Evolutionary conservation across 1,284 basidiomycete species (phyloP).

Genomic region (Psilocybe mexicana): DNA sequence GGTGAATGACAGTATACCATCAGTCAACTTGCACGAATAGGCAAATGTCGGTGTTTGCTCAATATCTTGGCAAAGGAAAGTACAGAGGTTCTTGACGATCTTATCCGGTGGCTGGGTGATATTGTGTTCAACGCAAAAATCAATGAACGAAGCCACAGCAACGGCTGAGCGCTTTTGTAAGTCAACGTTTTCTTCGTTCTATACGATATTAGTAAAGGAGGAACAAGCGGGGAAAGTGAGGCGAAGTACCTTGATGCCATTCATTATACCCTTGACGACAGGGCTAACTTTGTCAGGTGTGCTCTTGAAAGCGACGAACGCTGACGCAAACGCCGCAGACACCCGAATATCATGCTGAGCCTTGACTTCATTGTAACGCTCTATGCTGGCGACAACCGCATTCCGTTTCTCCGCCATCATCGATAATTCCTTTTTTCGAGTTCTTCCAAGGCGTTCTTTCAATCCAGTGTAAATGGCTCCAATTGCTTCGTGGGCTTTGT

Average conservation of each 20-base stretch:
- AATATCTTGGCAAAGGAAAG: constrained; percentile 93
- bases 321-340: constrained; percentile 86
- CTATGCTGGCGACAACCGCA: constrained; percentile 76
- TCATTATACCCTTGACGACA: constrained; percentile 97
- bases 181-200: constrained; percentile 91
- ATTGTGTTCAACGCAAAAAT: constrained; percentile 76
- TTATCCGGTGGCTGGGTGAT: constrained; percentile 78
- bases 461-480: constrained; percentile 75
- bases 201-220: constrained; percentile 19
- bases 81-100: constrained; percentile 96
- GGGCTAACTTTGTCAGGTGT: constrained; percentile 95
- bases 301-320: constrained; percentile 83
- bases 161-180: constrained; percentile 90
- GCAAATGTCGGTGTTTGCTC: constrained; percentile 90
- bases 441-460: constrained; percentile 70
- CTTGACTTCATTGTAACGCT: constrained; percentile 85
- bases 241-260: constrained; percentile 84
- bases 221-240: background rate
- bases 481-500: constrained; percentile 75
- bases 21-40: constrained; percentile 54
- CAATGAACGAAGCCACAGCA: constrained; percentile 86
- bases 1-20: constrained; percentile 82
- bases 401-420: constrained; percentile 78
- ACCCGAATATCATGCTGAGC: constrained; percentile 87
- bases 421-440: constrained; percentile 78